These are phyloP conservation scores for Zasmidium cellare DNA, from an alignment of 2,329 filamentous ascomycete species.

Conservation along the genomic window DNA sequence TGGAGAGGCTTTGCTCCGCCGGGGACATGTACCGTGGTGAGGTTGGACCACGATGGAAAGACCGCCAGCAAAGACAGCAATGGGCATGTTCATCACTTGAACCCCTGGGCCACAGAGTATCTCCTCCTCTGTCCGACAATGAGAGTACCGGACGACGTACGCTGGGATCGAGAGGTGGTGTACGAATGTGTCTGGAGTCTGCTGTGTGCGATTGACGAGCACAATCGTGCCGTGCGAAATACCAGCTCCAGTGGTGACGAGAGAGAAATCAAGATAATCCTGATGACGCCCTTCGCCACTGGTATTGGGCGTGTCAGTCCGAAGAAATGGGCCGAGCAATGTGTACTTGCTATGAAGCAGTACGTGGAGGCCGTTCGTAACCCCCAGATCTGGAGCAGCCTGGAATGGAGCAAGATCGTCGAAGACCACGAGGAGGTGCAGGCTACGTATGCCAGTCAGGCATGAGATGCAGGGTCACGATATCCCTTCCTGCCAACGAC, in stretches of 20 bases:
- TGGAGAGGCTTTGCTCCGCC: conserved; percentile 55
- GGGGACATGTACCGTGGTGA: conserved; percentile 51
- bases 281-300: conserved; percentile 56
- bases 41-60: conserved; percentile 21
- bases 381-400: conserved; percentile 43
- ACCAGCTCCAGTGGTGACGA: conserved; percentile 13
- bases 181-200: conserved; percentile 58
- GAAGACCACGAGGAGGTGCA: conserved; percentile 29
- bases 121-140: conserved; percentile 57
- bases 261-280: conserved; percentile 42
- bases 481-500: too few species aligned
- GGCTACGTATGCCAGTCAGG: background rate
- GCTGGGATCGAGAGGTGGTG: conserved; percentile 55
- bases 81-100: background rate
- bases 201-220: conserved; percentile 49
- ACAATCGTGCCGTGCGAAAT: conserved; percentile 40
- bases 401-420: conserved; percentile 40
- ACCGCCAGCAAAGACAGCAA: background rate
- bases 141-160: conserved; percentile 46
- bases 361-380: conserved; percentile 50
- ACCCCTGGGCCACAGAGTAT: conserved; percentile 43
- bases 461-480: too few species aligned
- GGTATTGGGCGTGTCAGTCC: conserved; percentile 49
- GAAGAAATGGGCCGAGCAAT: conserved; percentile 53
- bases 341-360: conserved; percentile 54